Base-by-base conservation (phyloP, 768 basidiomycete species). In the Boletus rubropictus region DNA sequence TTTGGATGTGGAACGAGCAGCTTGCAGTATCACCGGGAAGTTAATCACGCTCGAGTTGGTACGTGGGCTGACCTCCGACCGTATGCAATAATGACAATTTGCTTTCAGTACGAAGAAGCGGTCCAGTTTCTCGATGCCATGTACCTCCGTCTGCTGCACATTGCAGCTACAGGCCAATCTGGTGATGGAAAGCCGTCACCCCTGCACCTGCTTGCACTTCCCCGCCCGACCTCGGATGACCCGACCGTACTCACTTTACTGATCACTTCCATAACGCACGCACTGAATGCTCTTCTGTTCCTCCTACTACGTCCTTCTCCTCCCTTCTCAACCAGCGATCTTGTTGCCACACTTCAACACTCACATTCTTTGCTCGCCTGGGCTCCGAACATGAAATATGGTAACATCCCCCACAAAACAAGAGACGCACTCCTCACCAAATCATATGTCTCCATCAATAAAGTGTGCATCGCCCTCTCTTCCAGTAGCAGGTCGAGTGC, bases 1-100 rank as follows among this genome's bases (percentile, higher is more conserved):
- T 52, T 14, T 86, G 8, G 82, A 89, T 52, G 73, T 89, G 5
- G 89, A 91, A 65, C 74, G 82, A 31, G 86, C 85, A 2, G 88
- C 84, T 1, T 74, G 74, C 41, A 82, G 81, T 48, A 66, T 89
- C 5, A 59, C 81, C 6, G 83, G 78, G 7, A 89, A 88, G 61
- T 63, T 90, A 2, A 70, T 88, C 21, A 56, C 73, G 20, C 59
- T 90, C 40, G 84, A 87, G 54, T 69, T 88, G 79, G 89, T 90
- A 57, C 43, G 87, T 73, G 31, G n/a, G 1, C 18, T 1, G 7
- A 11, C 25, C 21, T 31, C 33, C 15, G 18, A 22, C 27, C 18
- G 21, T 14, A 29, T 6, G n/a, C 24, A 34, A 28, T 40, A 31
- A 17, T 50, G 27, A 44, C 24, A 0, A 21, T 41, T 34, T 42